Percentiles rank a stretch among this genome's conserved stretches.
These are phyloP conservation scores for Paraphaeosphaeria minitans DNA, from an alignment of 2,329 filamentous ascomycete species.

Conservation along the genomic window DNA sequence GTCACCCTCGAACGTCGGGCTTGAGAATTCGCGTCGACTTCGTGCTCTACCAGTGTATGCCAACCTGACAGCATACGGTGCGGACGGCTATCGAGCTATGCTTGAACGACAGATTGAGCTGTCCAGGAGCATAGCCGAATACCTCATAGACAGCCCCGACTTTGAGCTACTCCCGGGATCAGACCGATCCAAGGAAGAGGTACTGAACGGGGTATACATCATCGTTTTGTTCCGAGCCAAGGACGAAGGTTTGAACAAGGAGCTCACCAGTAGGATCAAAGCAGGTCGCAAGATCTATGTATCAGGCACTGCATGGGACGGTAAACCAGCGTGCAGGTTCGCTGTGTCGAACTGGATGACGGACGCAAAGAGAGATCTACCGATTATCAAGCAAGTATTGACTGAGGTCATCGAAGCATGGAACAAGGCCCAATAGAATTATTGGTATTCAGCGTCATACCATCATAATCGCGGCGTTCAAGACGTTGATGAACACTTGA, in stretches of 20 bases:
- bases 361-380: conserved; percentile 69
- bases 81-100: conserved; percentile 69
- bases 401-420: conserved; percentile 38
- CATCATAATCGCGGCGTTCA: background rate
- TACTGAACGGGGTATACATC: conserved; percentile 64
- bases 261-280: conserved; percentile 76
- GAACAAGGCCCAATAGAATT: conserved; percentile 1
- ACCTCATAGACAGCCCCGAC: conserved; percentile 63
- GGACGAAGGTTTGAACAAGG: conserved; percentile 65
- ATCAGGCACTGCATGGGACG: conserved; percentile 79
- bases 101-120: conserved; percentile 74
- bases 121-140: conserved; percentile 69
- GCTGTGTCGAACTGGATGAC: conserved; percentile 87
- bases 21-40: conserved; percentile 92
- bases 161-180: conserved; percentile 69
- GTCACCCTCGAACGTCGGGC: conserved; percentile 83
- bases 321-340: conserved; percentile 75
- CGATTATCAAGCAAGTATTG: conserved; percentile 68
- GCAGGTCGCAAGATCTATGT: conserved; percentile 76
- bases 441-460: background rate
- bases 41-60: conserved; percentile 89
- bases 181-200: conserved; percentile 44
- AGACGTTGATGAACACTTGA: background rate
- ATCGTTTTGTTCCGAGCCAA: conserved; percentile 79
- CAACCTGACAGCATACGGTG: conserved; percentile 75